A percentile compares a stretch with the other conserved stretches of the same genome.
These are phyloP conservation scores for Trichoderma oligosporum DNA, from an alignment of 2,329 filamentous ascomycete genomes.

Conservation along the genomic window DNA sequence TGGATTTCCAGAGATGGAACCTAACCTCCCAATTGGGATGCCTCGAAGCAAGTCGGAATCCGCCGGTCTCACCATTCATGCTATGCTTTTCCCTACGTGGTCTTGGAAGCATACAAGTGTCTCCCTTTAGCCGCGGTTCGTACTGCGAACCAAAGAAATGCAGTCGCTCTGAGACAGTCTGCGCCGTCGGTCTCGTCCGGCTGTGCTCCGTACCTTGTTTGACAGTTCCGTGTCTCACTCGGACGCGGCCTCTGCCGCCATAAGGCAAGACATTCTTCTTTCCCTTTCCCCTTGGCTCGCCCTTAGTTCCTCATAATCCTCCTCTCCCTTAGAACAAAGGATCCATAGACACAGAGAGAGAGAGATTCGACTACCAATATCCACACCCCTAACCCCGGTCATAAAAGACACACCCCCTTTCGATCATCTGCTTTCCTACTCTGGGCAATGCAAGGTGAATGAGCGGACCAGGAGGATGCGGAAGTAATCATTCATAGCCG, in stretches of 20 bases:
- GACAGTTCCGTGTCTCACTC: constrained; percentile 20
- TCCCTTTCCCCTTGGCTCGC: neutral
- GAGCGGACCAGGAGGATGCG: constrained; percentile 4
- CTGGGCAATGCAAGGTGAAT: neutral
- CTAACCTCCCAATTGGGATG: constrained; percentile 6
- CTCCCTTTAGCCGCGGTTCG: neutral
- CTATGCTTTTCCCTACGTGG: neutral
- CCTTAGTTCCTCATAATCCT: neutral
- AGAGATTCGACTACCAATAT: neutral
- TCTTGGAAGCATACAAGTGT: neutral
- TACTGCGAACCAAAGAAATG: neutral
- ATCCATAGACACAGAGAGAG: neutral
- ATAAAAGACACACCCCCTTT: neutral
- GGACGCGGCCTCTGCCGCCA: constrained; percentile 17
- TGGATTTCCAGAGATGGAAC: constrained; percentile 8
- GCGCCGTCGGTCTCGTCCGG: neutral
- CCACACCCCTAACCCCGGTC: neutral
- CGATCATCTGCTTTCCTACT: neutral
- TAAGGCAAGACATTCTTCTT: constrained; percentile 14
- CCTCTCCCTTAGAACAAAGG: constrained; percentile 1
- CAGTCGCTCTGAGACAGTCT: constrained; percentile 1
- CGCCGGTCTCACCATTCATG: constrained; percentile 3
- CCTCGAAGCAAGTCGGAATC: neutral
- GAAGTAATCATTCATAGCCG: constrained; percentile 11
- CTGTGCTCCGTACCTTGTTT: constrained; percentile 13